Percentiles rank a stretch among this genome's conserved stretches.
These are phyloP conservation scores for Jatropha curcas DNA, from an alignment of 345 rosid species.

Conservation along the genomic window DNA sequence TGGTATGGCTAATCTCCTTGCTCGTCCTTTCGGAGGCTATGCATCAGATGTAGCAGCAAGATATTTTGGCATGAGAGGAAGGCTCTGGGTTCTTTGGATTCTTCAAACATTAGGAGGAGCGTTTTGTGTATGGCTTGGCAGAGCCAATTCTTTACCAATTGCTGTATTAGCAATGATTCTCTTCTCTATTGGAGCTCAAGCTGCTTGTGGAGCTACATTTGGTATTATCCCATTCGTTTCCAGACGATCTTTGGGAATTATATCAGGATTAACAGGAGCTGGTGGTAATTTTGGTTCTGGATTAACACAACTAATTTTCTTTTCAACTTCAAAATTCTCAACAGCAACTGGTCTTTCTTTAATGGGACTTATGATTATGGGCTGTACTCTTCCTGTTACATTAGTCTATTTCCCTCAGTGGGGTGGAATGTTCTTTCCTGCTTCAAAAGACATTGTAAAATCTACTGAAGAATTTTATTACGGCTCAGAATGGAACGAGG, in stretches of 20 bases:
- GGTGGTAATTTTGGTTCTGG: slow-evolving; percentile 88
- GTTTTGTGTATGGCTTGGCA: slow-evolving; percentile 81
- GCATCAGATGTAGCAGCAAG: slow-evolving; percentile 61
- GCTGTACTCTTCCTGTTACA: slow-evolving; percentile 61
- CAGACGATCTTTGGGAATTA: slow-evolving; percentile 68
- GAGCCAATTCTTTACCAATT: slow-evolving; percentile 59
- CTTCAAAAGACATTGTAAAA: slow-evolving; percentile 44
- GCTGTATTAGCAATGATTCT: slow-evolving; percentile 72
- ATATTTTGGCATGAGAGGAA: slow-evolving; percentile 77
- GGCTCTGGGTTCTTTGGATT: slow-evolving; percentile 72
- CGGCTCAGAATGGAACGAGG: slow-evolving; percentile 61
- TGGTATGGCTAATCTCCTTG: slow-evolving; percentile 76
- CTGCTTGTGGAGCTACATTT: slow-evolving; percentile 85
- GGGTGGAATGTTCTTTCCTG: slow-evolving; percentile 71
- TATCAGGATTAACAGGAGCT: slow-evolving; percentile 73
- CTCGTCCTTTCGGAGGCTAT: slow-evolving; percentile 82
- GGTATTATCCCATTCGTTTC: slow-evolving; percentile 79
- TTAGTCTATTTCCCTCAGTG: slow-evolving; percentile 77
- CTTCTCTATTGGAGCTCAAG: slow-evolving; percentile 75
- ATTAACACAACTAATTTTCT: slow-evolving; percentile 65
- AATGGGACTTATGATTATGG: slow-evolving; percentile 74
- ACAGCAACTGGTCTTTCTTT: slow-evolving; percentile 58
- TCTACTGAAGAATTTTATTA: slow-evolving; percentile 63
- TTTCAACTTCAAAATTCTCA: slow-evolving; percentile 48
- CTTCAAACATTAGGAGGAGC: slow-evolving; percentile 71